Base-by-base conservation (phyloP, 2,329 filamentous ascomycete species). In the Dactylonectria estremocensis region DNA sequence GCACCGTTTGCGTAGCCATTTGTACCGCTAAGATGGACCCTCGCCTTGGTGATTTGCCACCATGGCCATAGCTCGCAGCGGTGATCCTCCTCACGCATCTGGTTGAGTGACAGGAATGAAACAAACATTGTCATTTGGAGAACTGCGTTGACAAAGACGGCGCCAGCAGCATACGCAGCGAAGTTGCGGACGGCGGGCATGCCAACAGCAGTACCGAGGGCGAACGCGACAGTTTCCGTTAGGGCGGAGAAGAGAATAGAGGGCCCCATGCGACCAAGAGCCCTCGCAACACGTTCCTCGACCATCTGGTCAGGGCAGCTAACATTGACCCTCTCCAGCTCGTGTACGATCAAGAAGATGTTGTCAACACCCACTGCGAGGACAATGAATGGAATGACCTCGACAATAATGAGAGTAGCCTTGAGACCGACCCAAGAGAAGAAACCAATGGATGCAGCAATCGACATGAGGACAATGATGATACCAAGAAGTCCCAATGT, bases 171-270 rank as follows among this genome's bases (percentile, higher is more conserved):
- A 78, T 99, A 99, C 3, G 95, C 91, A 16, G 96, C 97, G 81
- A 99, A 99, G 81, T 99, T 99, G 69, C 95, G 91, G 49, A 99
- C 97, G 2, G 96, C 96, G 16, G 97, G 96, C 96, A 99, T 99
- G 55, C 95, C 95, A 7, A 98, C 97, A 68, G 96, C 95, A 48
- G 94, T 93, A 13, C 96, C 96, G 11, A 99, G 87, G 2, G 95
- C 92, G 80, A 99, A 99, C 2, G 95, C 95, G 24, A 95, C 91
- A 0, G 95, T 99, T 80, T 99, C 96, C 0, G 95, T 98, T 37
- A 93, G 87, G n/a, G 95, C 95, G 9, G 96, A 98, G 46, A 99
- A 91, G 18, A 99, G 87, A 61, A 99, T 98, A 1, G 95, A 98
- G 2, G 96, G 96, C 0, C 96, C 96, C 91, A 99, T 99, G 61